Evolutionary conservation across 2,329 filamentous ascomycete species (phyloP).

Genomic region (Claviceps monticola): DNA sequence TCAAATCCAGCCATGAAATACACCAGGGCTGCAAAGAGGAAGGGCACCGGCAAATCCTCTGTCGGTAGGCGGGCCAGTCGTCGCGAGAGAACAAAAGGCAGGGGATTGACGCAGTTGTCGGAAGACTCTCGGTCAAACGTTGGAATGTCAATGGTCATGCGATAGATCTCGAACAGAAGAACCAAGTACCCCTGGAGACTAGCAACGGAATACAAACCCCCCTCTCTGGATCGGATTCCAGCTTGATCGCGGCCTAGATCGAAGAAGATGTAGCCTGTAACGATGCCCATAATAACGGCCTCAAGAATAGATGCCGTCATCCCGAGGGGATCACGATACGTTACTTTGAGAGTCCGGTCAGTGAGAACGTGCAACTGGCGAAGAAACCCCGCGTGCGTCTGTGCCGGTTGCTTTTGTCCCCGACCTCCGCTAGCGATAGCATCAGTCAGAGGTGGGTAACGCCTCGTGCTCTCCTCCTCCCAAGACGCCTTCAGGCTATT

Average conservation of each 20-base stretch:
- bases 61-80: conserved; percentile 53
- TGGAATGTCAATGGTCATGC: conserved; percentile 59
- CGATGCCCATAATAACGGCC: conserved; percentile 54
- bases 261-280: conserved; percentile 62
- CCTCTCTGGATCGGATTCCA: conserved; percentile 61
- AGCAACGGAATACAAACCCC: conserved; percentile 57
- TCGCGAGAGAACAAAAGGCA: conserved; percentile 57
- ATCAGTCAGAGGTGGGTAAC: conserved; percentile 12
- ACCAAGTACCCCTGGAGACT: conserved; percentile 66
- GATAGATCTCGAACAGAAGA: conserved; percentile 62
- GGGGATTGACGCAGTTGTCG: conserved; percentile 56
- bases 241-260: conserved; percentile 49
- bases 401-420: conserved; percentile 12
- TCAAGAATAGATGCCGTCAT: conserved; percentile 58
- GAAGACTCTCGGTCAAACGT: conserved; percentile 63
- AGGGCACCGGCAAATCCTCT: conserved; percentile 59
- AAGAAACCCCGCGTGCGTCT: conserved; percentile 39
- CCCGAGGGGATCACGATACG: conserved; percentile 63
- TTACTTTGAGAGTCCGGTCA: conserved; percentile 54
- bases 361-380: conserved; percentile 55
- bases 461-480: conserved; percentile 25
- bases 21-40: conserved; percentile 56
- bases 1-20: conserved; percentile 72
- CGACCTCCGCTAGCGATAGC: conserved; percentile 1
- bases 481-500: conserved; percentile 47